A percentile compares a stretch with the other conserved stretches of the same genome.
Evolutionary conservation across 768 basidiomycete genomes (phyloP).

Genomic region (Mycena pura): DNA sequence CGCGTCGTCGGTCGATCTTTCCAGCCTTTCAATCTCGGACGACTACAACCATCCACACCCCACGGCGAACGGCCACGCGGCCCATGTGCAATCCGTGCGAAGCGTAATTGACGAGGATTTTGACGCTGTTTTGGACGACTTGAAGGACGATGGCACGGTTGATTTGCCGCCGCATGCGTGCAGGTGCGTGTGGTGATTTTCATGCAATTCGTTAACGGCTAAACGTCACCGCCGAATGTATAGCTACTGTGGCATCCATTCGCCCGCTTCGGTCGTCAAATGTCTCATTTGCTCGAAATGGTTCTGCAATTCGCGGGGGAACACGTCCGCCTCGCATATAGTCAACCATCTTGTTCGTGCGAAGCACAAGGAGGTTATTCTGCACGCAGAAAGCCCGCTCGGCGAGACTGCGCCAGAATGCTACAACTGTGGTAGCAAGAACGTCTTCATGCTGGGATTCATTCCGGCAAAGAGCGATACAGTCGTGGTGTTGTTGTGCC

Average conservation of each 20-base stretch:
- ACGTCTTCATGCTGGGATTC: constrained; percentile 99
- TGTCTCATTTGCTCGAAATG: constrained; percentile 91
- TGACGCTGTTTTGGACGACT: constrained; percentile 86
- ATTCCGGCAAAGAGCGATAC: constrained; percentile 99
- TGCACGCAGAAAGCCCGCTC: constrained; percentile 93
- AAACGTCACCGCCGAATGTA: constrained; percentile 13
- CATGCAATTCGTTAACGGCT: constrained; percentile 8
- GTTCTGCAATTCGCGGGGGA: constrained; percentile 99
- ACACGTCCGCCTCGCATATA: constrained; percentile 97
- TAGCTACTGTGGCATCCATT: constrained; percentile 98
- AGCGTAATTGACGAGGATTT: constrained; percentile 79
- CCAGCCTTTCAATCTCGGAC: constrained; percentile 70
- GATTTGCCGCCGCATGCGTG: constrained; percentile 94
- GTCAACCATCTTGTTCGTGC: constrained; percentile 99
- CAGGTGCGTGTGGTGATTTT: constrained; percentile 66
- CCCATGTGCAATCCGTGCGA: constrained; percentile 38
- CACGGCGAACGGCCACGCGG: constrained; percentile 48
- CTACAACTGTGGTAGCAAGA: constrained; percentile 99
- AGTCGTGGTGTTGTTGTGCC: constrained; percentile 95
- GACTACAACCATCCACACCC: constrained; percentile 55
- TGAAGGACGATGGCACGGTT: constrained; percentile 80
- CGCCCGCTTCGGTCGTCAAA: constrained; percentile 96
- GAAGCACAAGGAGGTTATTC: constrained; percentile 98
- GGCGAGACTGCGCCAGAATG: constrained; percentile 99
- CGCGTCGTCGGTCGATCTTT: constrained; percentile 68